phyloP scores from a whole-genome alignment of 2,329 filamentous ascomycete species.

The Beauveria rudraprayagi region DNA sequence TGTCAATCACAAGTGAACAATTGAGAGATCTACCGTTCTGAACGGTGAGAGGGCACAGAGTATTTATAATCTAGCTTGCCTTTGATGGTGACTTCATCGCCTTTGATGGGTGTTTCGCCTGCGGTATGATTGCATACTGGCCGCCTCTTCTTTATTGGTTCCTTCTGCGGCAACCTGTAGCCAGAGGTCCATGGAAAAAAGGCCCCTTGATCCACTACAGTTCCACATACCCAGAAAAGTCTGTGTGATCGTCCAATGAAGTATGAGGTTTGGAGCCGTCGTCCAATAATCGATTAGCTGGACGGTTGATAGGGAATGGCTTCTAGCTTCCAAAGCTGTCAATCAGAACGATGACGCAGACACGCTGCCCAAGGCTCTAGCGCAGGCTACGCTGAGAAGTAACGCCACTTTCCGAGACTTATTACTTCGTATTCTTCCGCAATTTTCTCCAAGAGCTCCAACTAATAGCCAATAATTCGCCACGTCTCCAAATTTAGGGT shows the following conservation, averaged over 20 bases:
- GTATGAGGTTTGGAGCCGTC: no score
- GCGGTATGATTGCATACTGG: background rate
- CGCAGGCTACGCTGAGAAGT: background rate
- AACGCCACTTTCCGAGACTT: background rate
- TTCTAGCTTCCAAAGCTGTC: background rate
- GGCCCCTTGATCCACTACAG: background rate
- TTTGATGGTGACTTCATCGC: constrained; percentile 13
- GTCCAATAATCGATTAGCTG: no score
- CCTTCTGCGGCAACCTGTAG: background rate
- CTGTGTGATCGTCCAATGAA: background rate
- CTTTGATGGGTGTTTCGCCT: background rate
- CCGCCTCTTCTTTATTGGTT: background rate
- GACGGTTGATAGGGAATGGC: background rate
- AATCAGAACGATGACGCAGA: background rate
- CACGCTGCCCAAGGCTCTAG: background rate
- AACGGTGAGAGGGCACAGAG: constrained; percentile 28
- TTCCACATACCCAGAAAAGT: background rate
- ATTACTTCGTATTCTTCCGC: background rate
- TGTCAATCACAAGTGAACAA: background rate
- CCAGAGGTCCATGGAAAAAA: background rate
- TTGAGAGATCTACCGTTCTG: constrained; percentile 27
- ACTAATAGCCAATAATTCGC: no score
- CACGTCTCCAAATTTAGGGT: no score
- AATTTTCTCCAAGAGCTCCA: no score
- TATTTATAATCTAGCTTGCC: constrained; percentile 26